phyloP scores from a whole-genome alignment of 2,329 filamentous ascomycete genomes.

The Talaromyces amestolkiae region DNA sequence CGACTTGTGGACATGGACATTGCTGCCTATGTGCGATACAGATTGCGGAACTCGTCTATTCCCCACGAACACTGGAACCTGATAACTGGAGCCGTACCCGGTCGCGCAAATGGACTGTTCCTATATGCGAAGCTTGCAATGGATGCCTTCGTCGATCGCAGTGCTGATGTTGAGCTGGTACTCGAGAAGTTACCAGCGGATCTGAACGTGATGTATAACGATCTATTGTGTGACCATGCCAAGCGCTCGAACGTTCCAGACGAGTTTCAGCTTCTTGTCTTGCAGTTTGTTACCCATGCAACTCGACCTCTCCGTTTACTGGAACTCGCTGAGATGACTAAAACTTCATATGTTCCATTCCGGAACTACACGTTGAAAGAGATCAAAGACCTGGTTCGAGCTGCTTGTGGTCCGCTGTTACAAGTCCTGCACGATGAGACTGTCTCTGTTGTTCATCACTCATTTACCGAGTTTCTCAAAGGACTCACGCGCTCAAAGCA shows the following conservation, averaged over 20 bases:
- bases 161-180: neutral
- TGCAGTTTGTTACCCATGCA: slow-evolving; percentile 26
- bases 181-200: slow-evolving; percentile 6
- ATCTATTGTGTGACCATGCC: slow-evolving; percentile 11
- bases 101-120: slow-evolving; percentile 23
- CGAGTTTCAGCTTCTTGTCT: slow-evolving; percentile 11
- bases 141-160: slow-evolving; percentile 18
- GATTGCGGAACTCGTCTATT: slow-evolving; percentile 19
- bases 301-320: slow-evolving; percentile 9
- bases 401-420: slow-evolving; percentile 43
- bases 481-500: slow-evolving; percentile 10
- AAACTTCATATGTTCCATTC: neutral
- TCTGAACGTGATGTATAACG: slow-evolving; percentile 11
- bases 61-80: slow-evolving; percentile 15
- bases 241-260: neutral
- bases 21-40: slow-evolving; percentile 21
- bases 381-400: slow-evolving; percentile 29
- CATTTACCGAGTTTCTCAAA: slow-evolving; percentile 49
- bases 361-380: slow-evolving; percentile 2
- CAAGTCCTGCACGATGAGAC: slow-evolving; percentile 49
- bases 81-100: slow-evolving; percentile 21
- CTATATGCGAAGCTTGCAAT: slow-evolving; percentile 24
- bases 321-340: slow-evolving; percentile 7
- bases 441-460: slow-evolving; percentile 49
- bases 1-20: slow-evolving; percentile 21